Conservation (phyloP, 73 alveolate genomes). For the Stentor coeruleus region DNA sequence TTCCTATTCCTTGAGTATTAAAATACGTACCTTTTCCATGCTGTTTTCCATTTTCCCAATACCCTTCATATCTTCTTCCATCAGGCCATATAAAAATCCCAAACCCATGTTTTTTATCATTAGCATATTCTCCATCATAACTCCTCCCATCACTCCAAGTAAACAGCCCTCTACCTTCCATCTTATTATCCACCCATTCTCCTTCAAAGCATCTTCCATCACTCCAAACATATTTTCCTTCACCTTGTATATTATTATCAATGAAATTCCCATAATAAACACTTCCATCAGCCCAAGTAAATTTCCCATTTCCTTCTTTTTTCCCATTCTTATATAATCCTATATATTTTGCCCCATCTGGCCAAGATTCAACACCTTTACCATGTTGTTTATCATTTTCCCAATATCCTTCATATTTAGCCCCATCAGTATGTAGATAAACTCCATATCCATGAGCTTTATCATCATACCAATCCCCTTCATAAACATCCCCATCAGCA, state of each 20-base stretch:
- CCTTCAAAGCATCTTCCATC: constrained; percentile 63
- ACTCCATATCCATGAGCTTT: constrained; percentile 59
- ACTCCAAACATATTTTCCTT: constrained; percentile 62
- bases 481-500: constrained; percentile 58
- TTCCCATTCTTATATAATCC: constrained; percentile 54
- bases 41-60: constrained; percentile 49
- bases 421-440: constrained; percentile 36
- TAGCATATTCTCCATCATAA: constrained; percentile 56
- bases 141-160: constrained; percentile 72
- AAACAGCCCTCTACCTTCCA: constrained; percentile 72
- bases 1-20: constrained; percentile 39
- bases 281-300: constrained; percentile 60
- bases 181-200: constrained; percentile 50
- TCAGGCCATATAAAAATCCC: constrained; percentile 79
- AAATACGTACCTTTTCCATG: constrained; percentile 58
- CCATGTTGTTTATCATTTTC: constrained; percentile 75
- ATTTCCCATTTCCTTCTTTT: constrained; percentile 58
- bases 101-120: constrained; percentile 65
- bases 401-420: constrained; percentile 79
- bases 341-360: constrained; percentile 65
- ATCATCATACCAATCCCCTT: constrained; percentile 54
- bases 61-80: constrained; percentile 67
- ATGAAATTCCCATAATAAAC: constrained; percentile 55
- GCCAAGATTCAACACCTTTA: constrained; percentile 73
- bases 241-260: constrained; percentile 61